A percentile compares a stretch with the other conserved stretches of the same genome.
phyloP scores from a whole-genome alignment of 2,329 filamentous ascomycete genomes.

The Sclerotinia nivalis region DNA sequence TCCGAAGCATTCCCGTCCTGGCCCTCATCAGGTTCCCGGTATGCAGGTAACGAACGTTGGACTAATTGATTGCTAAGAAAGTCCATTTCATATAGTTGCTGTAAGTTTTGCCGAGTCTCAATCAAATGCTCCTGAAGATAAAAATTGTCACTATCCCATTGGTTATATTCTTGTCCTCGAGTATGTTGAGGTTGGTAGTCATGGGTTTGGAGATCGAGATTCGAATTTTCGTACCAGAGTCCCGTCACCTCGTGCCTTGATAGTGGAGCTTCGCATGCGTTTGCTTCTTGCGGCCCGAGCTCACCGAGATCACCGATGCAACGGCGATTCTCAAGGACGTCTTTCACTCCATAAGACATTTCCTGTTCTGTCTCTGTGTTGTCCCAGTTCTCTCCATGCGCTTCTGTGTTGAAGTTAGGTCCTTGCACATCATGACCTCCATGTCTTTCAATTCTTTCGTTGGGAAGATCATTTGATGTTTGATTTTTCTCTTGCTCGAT shows the following conservation, averaged over 20 bases:
- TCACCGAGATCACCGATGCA: neutral
- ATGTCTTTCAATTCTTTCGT: neutral
- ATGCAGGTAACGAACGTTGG: neutral
- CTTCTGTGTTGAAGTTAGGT: neutral
- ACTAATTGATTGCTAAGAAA: neutral
- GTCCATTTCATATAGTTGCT: neutral
- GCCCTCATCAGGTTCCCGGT: neutral
- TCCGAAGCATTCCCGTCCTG: conserved; percentile 9
- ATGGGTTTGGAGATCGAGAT: neutral
- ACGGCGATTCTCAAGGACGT: neutral
- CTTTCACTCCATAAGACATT: neutral
- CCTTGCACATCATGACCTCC: neutral
- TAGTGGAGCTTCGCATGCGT: neutral
- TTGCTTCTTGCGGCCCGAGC: neutral
- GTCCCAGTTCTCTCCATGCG: neutral
- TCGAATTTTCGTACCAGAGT: neutral
- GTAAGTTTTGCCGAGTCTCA: neutral
- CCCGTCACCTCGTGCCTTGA: neutral
- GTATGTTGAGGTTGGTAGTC: neutral
- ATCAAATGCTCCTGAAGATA: neutral
- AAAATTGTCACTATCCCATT: neutral
- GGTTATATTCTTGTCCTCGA: neutral
- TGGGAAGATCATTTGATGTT: neutral
- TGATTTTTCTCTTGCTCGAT: conserved; percentile 5
- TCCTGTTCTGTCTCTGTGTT: neutral